Conservation (phyloP, 1,284 basidiomycete species). For the Cryptococcus floricola region DNA sequence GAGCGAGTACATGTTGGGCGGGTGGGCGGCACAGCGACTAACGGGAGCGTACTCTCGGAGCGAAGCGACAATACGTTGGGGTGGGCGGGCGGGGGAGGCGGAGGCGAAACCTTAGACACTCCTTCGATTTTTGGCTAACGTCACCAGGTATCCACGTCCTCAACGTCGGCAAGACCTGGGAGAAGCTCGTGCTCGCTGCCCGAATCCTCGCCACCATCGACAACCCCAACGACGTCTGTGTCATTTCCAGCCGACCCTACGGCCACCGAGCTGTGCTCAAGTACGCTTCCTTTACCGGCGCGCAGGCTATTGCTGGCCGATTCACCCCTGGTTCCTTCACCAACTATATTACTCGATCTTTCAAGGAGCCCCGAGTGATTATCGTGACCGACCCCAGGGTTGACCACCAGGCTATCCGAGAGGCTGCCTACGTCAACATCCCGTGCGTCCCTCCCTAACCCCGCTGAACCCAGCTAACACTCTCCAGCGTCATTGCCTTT, state of each 20-base stretch:
- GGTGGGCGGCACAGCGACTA: not conserved
- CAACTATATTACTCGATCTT: conserved; percentile 99
- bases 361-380: conserved; percentile 99
- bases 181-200: conserved; percentile 94
- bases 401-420: conserved; percentile 99
- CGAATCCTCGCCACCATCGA: conserved; percentile 92
- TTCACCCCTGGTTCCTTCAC: conserved; percentile 99
- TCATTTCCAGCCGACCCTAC: conserved; percentile 96
- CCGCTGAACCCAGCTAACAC: not conserved
- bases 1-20: conserved; percentile 2
- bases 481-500: conserved; percentile 76
- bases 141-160: conserved; percentile 84
- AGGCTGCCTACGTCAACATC: conserved; percentile 99
- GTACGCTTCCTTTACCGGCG: conserved; percentile 95
- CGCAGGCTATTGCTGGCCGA: conserved; percentile 96
- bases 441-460: conserved; percentile 51
- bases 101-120: no score
- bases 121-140: no score
- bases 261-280: conserved; percentile 99
- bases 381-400: conserved; percentile 98
- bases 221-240: conserved; percentile 96
- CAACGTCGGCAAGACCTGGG: conserved; percentile 99
- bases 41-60: no score
- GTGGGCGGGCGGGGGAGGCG: no score
- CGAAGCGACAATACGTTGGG: no score